phyloP scores from a whole-genome alignment of 208 protist genomes.

The Acanthamoeba culbertsoni region DNA sequence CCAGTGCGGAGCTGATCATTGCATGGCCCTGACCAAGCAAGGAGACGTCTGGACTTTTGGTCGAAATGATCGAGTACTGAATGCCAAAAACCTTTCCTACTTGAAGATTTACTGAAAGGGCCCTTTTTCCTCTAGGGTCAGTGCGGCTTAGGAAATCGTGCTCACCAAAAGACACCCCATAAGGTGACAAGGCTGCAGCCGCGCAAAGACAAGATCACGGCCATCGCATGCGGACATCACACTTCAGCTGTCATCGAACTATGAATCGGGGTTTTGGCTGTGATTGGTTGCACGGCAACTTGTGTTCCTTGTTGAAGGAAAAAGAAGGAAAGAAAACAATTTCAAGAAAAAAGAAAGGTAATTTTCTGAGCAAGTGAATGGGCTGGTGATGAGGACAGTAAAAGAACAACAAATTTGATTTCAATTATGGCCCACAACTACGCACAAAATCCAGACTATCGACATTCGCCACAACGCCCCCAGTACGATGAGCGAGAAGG shows the following conservation, averaged over 20 bases:
- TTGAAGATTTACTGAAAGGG: background rate
- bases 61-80: constrained; percentile 19
- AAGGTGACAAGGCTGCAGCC: background rate
- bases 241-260: background rate
- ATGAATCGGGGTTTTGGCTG: background rate
- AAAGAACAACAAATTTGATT: too few relatives aligned
- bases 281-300: background rate
- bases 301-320: too few relatives aligned
- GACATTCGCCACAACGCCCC: background rate
- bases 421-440: background rate
- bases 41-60: constrained; percentile 6
- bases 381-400: too few relatives aligned
- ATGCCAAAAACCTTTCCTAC: background rate
- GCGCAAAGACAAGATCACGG: background rate
- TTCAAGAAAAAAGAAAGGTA: background rate
- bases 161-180: background rate
- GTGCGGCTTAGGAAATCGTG: background rate
- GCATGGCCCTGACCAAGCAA: background rate
- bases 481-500: too few relatives aligned
- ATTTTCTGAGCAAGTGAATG: too few relatives aligned
- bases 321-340: background rate
- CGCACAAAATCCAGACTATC: background rate
- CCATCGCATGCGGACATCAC: constrained; percentile 1
- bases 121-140: background rate
- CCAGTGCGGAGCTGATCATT: background rate